A percentile compares a stretch with the other conserved stretches of the same genome.
Conservation (phyloP, 148 eudicot genomes). For the Gaultheria prostrata region DNA sequence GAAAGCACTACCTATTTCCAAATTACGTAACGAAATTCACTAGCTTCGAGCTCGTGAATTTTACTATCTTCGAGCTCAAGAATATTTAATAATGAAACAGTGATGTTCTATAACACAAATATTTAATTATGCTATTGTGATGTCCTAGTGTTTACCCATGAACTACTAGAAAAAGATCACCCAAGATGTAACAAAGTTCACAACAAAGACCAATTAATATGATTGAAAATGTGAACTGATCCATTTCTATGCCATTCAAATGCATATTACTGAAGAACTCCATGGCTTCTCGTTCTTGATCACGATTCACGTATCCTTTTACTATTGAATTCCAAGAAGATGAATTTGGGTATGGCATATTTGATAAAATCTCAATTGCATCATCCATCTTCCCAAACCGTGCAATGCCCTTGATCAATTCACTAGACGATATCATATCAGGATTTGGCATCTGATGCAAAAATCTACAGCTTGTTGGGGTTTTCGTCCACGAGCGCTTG, state of each 20-base stretch:
- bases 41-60: no score
- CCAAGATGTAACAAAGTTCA: no score
- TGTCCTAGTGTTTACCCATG: no score
- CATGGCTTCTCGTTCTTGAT: conserved; percentile 52
- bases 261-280: conserved; percentile 57
- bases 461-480: conserved; percentile 53
- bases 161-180: no score
- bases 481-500: conserved; percentile 53
- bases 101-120: no score
- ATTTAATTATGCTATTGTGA: no score
- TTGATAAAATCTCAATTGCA: conserved; percentile 43
- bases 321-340: conserved; percentile 80
- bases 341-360: conserved; percentile 64
- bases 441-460: conserved; percentile 58
- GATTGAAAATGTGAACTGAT: conserved; percentile 70
- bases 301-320: conserved; percentile 62
- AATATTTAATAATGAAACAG: no score
- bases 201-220: conserved; percentile 43
- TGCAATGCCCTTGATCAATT: conserved; percentile 64
- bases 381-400: conserved; percentile 68
- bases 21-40: no score
- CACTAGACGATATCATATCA: conserved; percentile 71
- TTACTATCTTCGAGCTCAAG: no score
- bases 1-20: no score
- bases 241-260: conserved; percentile 32